These are phyloP conservation scores for Lithospermum erythrorhizon DNA, from an alignment of 257 asterid genomes.

Conservation along the genomic window DNA sequence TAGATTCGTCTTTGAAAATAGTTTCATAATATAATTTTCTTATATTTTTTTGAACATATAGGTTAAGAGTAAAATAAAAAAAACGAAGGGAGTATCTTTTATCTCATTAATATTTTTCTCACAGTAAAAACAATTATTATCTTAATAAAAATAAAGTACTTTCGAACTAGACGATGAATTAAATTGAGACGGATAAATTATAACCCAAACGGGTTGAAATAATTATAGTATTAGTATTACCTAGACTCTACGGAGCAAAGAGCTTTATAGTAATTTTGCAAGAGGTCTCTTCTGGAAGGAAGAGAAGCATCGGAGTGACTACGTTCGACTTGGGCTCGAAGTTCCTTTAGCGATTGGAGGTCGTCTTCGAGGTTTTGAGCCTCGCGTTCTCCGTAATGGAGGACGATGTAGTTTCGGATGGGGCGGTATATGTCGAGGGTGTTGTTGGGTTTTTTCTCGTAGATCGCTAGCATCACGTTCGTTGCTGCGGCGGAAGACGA, in stretches of 20 bases:
- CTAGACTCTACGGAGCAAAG: slow-evolving; percentile 88
- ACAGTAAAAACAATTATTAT: too few species aligned
- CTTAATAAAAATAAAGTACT: too few species aligned
- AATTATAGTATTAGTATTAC: too few species aligned
- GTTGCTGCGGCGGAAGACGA: slow-evolving; percentile 17
- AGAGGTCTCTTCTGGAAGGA: slow-evolving; percentile 79
- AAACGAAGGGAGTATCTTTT: too few species aligned
- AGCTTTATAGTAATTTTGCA: slow-evolving; percentile 81
- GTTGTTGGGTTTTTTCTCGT: slow-evolving; percentile 76
- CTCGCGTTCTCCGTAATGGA: slow-evolving; percentile 83
- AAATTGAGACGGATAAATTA: too few species aligned
- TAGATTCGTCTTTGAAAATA: too few species aligned
- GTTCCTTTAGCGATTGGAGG: slow-evolving; percentile 61
- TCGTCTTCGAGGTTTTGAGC: slow-evolving; percentile 87
- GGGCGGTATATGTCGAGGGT: slow-evolving; percentile 79
- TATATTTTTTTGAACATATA: too few species aligned
- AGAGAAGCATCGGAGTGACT: slow-evolving; percentile 35
- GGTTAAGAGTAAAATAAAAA: too few species aligned
- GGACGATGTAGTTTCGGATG: slow-evolving; percentile 64
- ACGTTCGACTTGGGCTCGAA: slow-evolving; percentile 65
- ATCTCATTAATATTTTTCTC: too few species aligned
- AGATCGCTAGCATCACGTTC: slow-evolving; percentile 72
- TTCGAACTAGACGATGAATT: too few species aligned
- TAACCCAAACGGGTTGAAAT: too few species aligned
- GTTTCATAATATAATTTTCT: too few species aligned